These are phyloP conservation scores for Fusarium sp. DNA, from an alignment of 2,329 filamentous ascomycete genomes.

Conservation along the genomic window DNA sequence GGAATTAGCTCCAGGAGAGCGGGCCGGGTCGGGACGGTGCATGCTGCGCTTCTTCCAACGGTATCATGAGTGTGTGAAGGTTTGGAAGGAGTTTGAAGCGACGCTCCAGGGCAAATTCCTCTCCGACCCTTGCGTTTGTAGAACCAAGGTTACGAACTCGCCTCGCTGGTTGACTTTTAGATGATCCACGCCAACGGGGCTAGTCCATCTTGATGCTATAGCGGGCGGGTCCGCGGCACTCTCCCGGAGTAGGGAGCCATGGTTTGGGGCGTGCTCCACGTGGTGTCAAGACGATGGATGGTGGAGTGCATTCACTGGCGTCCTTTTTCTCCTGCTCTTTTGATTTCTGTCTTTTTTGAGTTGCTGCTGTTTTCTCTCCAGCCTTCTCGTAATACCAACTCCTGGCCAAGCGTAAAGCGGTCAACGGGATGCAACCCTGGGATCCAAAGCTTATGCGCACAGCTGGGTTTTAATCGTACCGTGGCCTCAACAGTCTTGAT, in stretches of 20 bases:
- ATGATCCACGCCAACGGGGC: slow-evolving; percentile 27
- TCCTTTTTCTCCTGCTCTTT: slow-evolving; percentile 2
- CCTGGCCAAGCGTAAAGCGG: slow-evolving; percentile 2
- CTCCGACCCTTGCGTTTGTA: slow-evolving; percentile 12
- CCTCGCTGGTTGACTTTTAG: slow-evolving; percentile 1
- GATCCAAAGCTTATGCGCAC: neutral
- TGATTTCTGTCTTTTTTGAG: slow-evolving; percentile 7
- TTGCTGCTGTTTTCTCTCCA: slow-evolving; percentile 3
- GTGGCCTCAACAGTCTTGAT: slow-evolving; percentile 2
- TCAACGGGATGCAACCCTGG: slow-evolving; percentile 18
- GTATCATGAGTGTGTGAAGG: slow-evolving; percentile 3
- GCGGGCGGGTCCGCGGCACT: slow-evolving; percentile 45
- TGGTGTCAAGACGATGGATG: slow-evolving; percentile 42
- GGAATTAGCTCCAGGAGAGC: slow-evolving; percentile 2
- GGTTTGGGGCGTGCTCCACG: slow-evolving; percentile 44
- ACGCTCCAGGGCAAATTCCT: slow-evolving; percentile 11
- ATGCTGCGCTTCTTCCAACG: neutral
- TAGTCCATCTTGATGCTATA: slow-evolving; percentile 32
- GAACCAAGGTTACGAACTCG: slow-evolving; percentile 17
- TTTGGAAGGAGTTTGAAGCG: slow-evolving; percentile 3
- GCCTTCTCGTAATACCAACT: neutral
- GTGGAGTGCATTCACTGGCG: slow-evolving; percentile 37
- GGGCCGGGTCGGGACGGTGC: slow-evolving; percentile 9
- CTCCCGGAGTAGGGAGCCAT: slow-evolving; percentile 43
- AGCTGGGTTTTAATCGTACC: neutral